Conservation (phyloP, 495 filamentous ascomycete species). For the Hypoxylon trugodes region DNA sequence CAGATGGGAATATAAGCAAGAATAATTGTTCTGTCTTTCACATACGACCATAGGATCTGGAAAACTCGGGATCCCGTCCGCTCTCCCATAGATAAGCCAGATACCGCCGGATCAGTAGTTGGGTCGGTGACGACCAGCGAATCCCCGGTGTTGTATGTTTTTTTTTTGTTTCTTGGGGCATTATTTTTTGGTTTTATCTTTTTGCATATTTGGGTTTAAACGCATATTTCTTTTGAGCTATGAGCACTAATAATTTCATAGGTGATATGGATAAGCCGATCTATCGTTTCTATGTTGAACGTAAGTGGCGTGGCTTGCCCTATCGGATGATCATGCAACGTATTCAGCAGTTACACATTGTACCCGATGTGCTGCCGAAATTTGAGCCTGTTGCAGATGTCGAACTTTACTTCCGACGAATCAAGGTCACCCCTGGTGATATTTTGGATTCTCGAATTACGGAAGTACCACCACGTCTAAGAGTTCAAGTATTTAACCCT, state of each 20-base stretch:
- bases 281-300: slow-evolving; percentile 88
- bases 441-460: slow-evolving; percentile 76
- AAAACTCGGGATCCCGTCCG: slow-evolving; percentile 60
- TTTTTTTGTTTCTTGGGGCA: slow-evolving; percentile 15
- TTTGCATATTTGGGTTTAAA: neutral
- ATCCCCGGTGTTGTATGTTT: slow-evolving; percentile 58
- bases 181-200: slow-evolving; percentile 15
- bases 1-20: slow-evolving; percentile 9
- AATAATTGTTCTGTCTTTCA: slow-evolving; percentile 16
- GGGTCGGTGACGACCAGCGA: slow-evolving; percentile 60
- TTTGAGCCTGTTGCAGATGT: slow-evolving; percentile 83
- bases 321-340: slow-evolving; percentile 86
- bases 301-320: slow-evolving; percentile 77
- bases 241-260: slow-evolving; percentile 48
- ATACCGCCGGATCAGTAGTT: slow-evolving; percentile 56
- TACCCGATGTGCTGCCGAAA: slow-evolving; percentile 91
- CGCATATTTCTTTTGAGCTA: neutral
- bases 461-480: slow-evolving; percentile 74
- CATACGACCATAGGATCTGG: slow-evolving; percentile 58
- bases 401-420: slow-evolving; percentile 76
- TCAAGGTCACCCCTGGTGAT: slow-evolving; percentile 74
- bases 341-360: slow-evolving; percentile 84
- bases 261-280: slow-evolving; percentile 96
- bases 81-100: slow-evolving; percentile 57
- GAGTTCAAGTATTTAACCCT: slow-evolving; percentile 82